phyloP scores from a whole-genome alignment of 805 yeast species.

The Kluyveromyces dobzhanskii region DNA sequence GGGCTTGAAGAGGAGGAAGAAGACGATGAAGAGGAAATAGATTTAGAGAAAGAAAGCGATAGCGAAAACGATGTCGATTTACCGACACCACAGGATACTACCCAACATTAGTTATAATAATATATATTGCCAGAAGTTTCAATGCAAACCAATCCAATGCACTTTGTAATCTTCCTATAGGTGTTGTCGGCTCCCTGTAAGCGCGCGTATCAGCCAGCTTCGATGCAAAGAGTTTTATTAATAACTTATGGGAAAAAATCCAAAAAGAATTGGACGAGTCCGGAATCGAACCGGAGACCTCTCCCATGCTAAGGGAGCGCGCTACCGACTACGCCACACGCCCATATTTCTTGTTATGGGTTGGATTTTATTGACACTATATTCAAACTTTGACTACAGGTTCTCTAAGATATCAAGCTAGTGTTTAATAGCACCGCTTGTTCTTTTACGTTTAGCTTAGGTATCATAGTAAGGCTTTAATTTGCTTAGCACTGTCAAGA shows the following conservation, averaged over 20 bases:
- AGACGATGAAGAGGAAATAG: constrained; percentile 6
- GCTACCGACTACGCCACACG: constrained; percentile 75
- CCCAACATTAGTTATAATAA: constrained; percentile 6
- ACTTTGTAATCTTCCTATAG: too few relatives aligned
- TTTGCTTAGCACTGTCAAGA: too few relatives aligned
- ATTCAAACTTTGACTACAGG: too few relatives aligned
- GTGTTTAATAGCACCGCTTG: too few relatives aligned
- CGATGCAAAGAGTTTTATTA: background rate
- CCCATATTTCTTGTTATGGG: constrained; percentile 29
- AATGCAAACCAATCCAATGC: too few relatives aligned
- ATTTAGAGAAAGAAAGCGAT: constrained; percentile 12
- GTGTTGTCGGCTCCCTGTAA: too few relatives aligned
- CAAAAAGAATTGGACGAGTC: constrained; percentile 48
- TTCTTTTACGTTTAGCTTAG: too few relatives aligned
- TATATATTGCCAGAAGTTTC: too few relatives aligned
- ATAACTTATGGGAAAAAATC: background rate
- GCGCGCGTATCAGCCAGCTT: too few relatives aligned
- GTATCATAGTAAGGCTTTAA: too few relatives aligned
- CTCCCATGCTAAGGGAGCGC: constrained; percentile 68
- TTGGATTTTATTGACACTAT: too few relatives aligned
- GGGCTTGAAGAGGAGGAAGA: constrained; percentile 9
- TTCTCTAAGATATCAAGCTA: too few relatives aligned
- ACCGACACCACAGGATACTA: constrained; percentile 24
- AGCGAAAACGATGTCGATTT: constrained; percentile 11
- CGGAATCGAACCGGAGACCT: constrained; percentile 72